Conservation (phyloP, 2,329 filamentous ascomycete genomes). For the Lanzia echinophila region DNA sequence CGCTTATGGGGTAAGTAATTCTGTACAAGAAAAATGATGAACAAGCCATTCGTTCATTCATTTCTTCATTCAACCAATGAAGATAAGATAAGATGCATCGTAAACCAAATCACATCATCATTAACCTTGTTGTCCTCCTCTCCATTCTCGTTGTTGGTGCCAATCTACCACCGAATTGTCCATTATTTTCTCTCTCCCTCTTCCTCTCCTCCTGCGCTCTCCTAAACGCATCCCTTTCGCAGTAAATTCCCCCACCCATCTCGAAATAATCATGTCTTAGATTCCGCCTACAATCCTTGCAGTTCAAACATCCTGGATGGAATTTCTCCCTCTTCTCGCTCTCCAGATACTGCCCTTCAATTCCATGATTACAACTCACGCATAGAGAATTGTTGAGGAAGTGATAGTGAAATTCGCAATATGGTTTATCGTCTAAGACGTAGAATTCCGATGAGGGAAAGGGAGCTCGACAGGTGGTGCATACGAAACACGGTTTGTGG, state of each 20-base stretch:
- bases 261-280: conserved; percentile 88
- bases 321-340: conserved; percentile 73
- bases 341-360: conserved; percentile 90
- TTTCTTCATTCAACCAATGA: too few species aligned
- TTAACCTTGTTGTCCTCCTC: conserved; percentile 42
- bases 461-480: conserved; percentile 70
- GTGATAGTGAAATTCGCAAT: conserved; percentile 91
- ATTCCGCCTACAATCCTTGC: conserved; percentile 66
- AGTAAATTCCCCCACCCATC: conserved; percentile 71
- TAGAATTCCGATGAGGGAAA: conserved; percentile 91
- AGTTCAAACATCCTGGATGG: conserved; percentile 81
- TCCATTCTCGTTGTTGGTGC: conserved; percentile 33
- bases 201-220: conserved; percentile 18
- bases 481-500: conserved; percentile 93
- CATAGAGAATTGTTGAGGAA: conserved; percentile 84
- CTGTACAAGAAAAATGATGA: too few species aligned
- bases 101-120: conserved; percentile 37
- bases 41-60: too few species aligned
- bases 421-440: conserved; percentile 78
- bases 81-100: not conserved
- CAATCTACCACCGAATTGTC: conserved; percentile 16
- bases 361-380: conserved; percentile 69
- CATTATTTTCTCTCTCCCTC: conserved; percentile 25
- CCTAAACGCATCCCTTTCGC: conserved; percentile 70
- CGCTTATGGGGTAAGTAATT: too few species aligned